A percentile compares a stretch with the other conserved stretches of the same genome.
Evolutionary conservation across 2,329 filamentous ascomycete species (phyloP).

Genomic region (Monilinia laxa): DNA sequence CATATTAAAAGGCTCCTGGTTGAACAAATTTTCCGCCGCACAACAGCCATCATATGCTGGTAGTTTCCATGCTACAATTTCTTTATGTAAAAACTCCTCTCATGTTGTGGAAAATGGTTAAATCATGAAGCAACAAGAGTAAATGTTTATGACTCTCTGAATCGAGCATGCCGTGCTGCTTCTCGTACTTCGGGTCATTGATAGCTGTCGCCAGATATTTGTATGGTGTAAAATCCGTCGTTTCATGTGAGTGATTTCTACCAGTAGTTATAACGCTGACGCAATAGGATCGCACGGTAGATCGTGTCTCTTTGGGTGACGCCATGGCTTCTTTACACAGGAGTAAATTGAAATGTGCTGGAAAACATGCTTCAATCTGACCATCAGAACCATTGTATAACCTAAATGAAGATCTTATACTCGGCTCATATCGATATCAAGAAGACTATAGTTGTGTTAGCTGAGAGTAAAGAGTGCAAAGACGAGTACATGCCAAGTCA

Average conservation of each 20-base stretch:
- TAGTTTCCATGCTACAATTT: background rate
- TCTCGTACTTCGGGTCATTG: background rate
- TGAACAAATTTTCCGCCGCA: background rate
- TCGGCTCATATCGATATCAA: background rate
- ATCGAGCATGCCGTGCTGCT: background rate
- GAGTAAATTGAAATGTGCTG: background rate
- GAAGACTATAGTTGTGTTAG: background rate
- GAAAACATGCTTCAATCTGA: too few relatives aligned
- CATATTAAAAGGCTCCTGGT: background rate
- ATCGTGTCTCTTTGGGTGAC: background rate
- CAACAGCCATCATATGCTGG: background rate
- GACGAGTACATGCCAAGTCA: background rate
- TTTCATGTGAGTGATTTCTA: background rate
- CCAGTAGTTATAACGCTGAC: background rate
- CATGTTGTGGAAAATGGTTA: too few relatives aligned
- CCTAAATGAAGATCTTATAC: background rate
- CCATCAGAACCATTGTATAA: background rate
- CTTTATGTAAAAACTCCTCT: too few relatives aligned
- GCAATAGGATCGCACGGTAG: background rate
- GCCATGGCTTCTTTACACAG: background rate
- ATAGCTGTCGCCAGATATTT: background rate
- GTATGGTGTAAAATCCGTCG: background rate
- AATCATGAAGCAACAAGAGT: background rate
- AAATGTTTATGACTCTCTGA: background rate
- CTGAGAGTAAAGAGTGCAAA: background rate